Percentiles rank a stretch among this genome's conserved stretches.
phyloP scores from a whole-genome alignment of 768 basidiomycete species.

The Xanthoconium stramineum region DNA sequence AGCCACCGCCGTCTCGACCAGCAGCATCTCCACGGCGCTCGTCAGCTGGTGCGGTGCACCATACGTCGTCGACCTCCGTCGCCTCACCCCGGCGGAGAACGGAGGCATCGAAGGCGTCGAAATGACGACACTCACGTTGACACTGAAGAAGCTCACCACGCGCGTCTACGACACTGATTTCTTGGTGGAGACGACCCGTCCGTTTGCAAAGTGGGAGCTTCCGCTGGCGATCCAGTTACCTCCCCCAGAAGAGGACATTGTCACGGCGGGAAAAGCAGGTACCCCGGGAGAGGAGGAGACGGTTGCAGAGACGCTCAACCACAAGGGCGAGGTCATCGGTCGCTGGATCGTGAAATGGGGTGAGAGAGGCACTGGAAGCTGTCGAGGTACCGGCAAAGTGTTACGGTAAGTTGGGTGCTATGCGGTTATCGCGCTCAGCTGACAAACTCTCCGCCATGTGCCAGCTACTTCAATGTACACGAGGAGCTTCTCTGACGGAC shows the following conservation, averaged over 20 bases:
- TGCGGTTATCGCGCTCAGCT: background rate
- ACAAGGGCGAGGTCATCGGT: constrained; percentile 58
- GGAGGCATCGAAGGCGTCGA: constrained; percentile 55
- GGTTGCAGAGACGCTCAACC: constrained; percentile 69
- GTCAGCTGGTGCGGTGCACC: constrained; percentile 70
- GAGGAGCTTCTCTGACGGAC: constrained; percentile 40
- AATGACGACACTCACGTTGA: constrained; percentile 64
- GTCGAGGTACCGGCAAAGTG: constrained; percentile 60
- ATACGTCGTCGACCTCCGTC: constrained; percentile 66
- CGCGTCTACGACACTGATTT: constrained; percentile 74
- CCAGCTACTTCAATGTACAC: constrained; percentile 52
- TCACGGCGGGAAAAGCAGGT: constrained; percentile 30
- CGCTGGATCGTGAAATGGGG: constrained; percentile 80
- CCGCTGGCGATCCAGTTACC: constrained; percentile 51
- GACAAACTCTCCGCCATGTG: background rate
- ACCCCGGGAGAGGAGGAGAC: constrained; percentile 64
- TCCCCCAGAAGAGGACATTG: constrained; percentile 30
- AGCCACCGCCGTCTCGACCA: constrained; percentile 66
- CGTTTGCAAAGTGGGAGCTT: constrained; percentile 82
- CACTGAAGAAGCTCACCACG: constrained; percentile 59
- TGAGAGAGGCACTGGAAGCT: constrained; percentile 59
- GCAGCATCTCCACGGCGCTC: constrained; percentile 68
- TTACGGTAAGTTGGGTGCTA: constrained; percentile 50
- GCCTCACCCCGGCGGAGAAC: constrained; percentile 43
- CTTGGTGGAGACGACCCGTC: constrained; percentile 59